Conservation (phyloP, 352 stramenopile species). For the Globisporangium orthogonon region DNA sequence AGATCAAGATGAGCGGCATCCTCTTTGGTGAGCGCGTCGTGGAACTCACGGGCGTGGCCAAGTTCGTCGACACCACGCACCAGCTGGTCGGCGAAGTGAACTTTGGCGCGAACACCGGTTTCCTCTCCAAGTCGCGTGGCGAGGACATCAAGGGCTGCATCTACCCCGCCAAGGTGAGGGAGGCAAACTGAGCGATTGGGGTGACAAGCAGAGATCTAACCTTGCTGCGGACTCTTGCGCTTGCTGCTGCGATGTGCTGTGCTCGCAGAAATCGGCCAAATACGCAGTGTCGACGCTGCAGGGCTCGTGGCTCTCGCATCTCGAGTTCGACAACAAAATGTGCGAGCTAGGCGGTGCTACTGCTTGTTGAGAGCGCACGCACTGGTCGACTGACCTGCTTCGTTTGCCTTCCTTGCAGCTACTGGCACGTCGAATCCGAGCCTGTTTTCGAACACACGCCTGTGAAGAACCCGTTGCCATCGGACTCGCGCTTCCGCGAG, state of each 20-base stretch:
- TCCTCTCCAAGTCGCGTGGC: conserved; percentile 55
- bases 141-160: conserved; percentile 76
- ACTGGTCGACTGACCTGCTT: background rate
- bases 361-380: background rate
- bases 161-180: conserved; percentile 32
- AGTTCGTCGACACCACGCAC: conserved; percentile 41
- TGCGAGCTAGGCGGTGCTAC: conserved; percentile 9
- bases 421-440: conserved; percentile 70
- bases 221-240: background rate
- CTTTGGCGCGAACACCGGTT: conserved; percentile 57
- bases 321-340: conserved; percentile 65
- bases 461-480: conserved; percentile 35
- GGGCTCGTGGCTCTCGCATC: conserved; percentile 65
- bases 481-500: conserved; percentile 56
- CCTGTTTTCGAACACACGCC: conserved; percentile 49
- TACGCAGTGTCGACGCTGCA: conserved; percentile 31
- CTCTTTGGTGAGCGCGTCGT: conserved; percentile 68
- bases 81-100: conserved; percentile 43
- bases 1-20: conserved; percentile 79
- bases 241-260: background rate
- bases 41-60: conserved; percentile 45
- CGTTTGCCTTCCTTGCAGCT: conserved; percentile 14
- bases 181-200: background rate
- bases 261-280: conserved; percentile 37
- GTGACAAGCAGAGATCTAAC: background rate